A percentile compares a stretch with the other conserved stretches of the same genome.
These are phyloP conservation scores for Avena insularis DNA, from an alignment of 176 grass and related monocot genomes.

Conservation along the genomic window DNA sequence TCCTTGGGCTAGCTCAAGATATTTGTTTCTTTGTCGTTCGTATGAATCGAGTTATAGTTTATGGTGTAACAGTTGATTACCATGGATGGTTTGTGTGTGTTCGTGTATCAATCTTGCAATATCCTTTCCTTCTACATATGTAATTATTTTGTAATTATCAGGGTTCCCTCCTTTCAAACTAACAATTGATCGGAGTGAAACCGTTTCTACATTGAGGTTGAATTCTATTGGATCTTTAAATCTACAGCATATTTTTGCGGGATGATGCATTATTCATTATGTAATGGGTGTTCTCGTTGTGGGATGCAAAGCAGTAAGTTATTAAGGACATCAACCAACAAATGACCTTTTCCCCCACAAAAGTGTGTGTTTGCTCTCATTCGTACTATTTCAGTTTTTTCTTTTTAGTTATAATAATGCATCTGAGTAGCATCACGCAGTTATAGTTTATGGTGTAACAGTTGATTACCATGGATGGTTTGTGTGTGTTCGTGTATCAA, in stretches of 20 bases:
- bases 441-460: not conserved
- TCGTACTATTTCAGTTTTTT: no score
- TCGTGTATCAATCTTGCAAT: not conserved
- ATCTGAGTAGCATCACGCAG: not conserved
- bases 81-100: not conserved
- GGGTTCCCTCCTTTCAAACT: not conserved
- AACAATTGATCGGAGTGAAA: not conserved
- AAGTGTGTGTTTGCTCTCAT: not conserved
- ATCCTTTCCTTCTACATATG: not conserved
- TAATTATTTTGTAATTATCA: not conserved
- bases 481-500: not conserved
- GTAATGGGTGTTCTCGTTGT: not conserved
- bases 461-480: not conserved
- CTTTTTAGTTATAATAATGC: no score
- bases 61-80: not conserved
- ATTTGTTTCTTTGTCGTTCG: not conserved
- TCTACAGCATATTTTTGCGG: not conserved
- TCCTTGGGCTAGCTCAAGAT: not conserved
- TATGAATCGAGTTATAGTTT: not conserved
- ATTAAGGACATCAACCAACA: not conserved
- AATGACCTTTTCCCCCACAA: not conserved
- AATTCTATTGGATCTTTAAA: not conserved
- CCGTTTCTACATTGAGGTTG: not conserved
- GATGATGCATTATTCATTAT: not conserved
- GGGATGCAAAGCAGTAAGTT: not conserved